A percentile compares a stretch with the other conserved stretches of the same genome.
These are phyloP conservation scores for Corymbia calophylla DNA, from an alignment of 441 rosid genomes.

Conservation along the genomic window DNA sequence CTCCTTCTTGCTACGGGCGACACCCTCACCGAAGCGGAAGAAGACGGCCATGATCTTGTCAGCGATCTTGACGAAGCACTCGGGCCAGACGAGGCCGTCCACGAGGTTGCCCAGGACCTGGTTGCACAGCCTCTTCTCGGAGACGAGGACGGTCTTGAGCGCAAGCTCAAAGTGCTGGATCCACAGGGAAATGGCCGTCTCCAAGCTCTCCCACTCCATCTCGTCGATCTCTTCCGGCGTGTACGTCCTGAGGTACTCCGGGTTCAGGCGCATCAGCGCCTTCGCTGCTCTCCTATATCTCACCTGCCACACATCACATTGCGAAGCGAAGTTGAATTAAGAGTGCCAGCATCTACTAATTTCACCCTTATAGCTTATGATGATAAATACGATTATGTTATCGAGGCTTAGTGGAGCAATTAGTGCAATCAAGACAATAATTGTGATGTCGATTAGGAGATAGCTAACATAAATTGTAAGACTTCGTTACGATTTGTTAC, in stretches of 20 bases:
- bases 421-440: neutral
- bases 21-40: conserved; percentile 68
- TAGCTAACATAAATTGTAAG: neutral
- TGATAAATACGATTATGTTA: neutral
- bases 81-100: conserved; percentile 45
- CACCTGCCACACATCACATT: conserved; percentile 16
- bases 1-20: conserved; percentile 53
- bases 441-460: neutral
- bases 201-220: conserved; percentile 59
- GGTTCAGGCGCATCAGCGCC: conserved; percentile 49
- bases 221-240: conserved; percentile 46
- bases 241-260: conserved; percentile 44
- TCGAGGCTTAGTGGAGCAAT: neutral
- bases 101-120: conserved; percentile 34
- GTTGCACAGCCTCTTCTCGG: conserved; percentile 49
- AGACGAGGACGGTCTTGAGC: conserved; percentile 31
- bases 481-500: neutral
- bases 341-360: neutral
- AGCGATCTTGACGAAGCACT: conserved; percentile 59
- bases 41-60: conserved; percentile 69
- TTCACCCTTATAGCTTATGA: neutral
- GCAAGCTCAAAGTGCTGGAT: conserved; percentile 49
- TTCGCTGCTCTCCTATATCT: conserved; percentile 63
- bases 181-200: conserved; percentile 47
- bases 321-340: neutral